Evolutionary conservation across 257 asterid species (phyloP).

Genomic region (Coffea eugenioides): DNA sequence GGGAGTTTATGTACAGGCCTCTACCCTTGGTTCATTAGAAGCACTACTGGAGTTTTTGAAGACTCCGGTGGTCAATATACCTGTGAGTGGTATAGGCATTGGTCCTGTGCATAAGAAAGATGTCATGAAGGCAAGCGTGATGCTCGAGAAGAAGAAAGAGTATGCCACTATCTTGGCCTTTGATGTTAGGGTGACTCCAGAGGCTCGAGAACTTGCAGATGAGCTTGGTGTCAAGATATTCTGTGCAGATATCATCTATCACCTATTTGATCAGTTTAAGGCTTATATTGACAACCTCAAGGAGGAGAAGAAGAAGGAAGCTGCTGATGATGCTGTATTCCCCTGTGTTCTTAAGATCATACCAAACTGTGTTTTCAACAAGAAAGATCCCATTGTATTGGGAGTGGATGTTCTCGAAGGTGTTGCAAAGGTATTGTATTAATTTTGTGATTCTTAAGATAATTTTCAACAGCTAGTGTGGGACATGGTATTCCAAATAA

Average conservation of each 20-base stretch:
- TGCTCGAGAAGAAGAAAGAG: constrained; percentile 98
- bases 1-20: constrained; percentile 96
- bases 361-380: constrained; percentile 79
- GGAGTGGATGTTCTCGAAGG: constrained; percentile 93
- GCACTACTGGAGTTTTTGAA: constrained; percentile 93
- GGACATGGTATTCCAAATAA: constrained; percentile 3
- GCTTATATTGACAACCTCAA: constrained; percentile 85
- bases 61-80: constrained; percentile 85
- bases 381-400: constrained; percentile 95
- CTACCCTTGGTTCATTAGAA: constrained; percentile 96
- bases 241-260: constrained; percentile 86
- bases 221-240: constrained; percentile 85
- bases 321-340: constrained; percentile 90
- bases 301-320: constrained; percentile 94
- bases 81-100: constrained; percentile 95
- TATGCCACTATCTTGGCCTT: constrained; percentile 90
- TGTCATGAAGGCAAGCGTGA: constrained; percentile 95
- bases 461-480: neutral
- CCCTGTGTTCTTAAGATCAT: constrained; percentile 92
- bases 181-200: constrained; percentile 88
- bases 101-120: constrained; percentile 96
- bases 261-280: constrained; percentile 90
- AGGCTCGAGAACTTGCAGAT: constrained; percentile 90
- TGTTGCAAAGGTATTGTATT: constrained; percentile 57
- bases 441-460: neutral